Base-by-base conservation (phyloP, 495 filamentous ascomycete genomes). In the Chaetomium fimeti region DNA sequence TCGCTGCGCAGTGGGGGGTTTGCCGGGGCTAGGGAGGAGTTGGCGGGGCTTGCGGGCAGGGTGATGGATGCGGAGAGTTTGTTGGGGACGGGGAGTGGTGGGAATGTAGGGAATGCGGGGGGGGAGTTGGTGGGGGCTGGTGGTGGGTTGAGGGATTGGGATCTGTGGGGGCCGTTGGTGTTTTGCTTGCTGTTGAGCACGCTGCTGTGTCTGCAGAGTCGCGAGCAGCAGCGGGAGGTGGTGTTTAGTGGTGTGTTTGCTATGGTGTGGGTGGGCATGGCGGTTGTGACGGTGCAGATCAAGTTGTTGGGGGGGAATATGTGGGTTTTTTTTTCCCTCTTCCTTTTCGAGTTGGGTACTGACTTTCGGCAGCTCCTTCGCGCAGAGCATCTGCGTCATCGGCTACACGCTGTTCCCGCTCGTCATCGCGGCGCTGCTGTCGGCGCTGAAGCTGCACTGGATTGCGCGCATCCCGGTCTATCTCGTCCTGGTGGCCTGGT, bases 371-470 rank as follows among this genome's bases (percentile, higher is more conserved):
- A 98, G 94, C 66, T 96, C 94, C 28, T 98, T 98, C 77, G 93
- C 95, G 80, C 94, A 98, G 76, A 93, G 91, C 53, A 84, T 98
- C 66, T 96, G 91, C 75, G 96, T 98, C 69, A 98, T 98, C 74
- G 94, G 94, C 42, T 98, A 98, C 77, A 98, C 94, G 3, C 87
- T 98, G 60, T 98, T 98, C 80, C 94, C 94, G n/a, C 83, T 98
- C 43, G 95, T 97, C 70, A 89, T 98, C 69, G 95, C 95, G 8
- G 86, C 94, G 15, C 76, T 98, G 45, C 84, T 98, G 63, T 96
- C 92, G 61, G 93, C 92, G 0, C 64, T 98, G 11, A 80, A 83
- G 55, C 81, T 97, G 7, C 88, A 85, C 32, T 88, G 84, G 38
- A 88, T 97, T 67, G 84, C 86, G 2, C 82, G 94, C 65, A 89